Conservation (phyloP, 352 stramenopile genomes). For the Phytophthora gonapodyides region DNA sequence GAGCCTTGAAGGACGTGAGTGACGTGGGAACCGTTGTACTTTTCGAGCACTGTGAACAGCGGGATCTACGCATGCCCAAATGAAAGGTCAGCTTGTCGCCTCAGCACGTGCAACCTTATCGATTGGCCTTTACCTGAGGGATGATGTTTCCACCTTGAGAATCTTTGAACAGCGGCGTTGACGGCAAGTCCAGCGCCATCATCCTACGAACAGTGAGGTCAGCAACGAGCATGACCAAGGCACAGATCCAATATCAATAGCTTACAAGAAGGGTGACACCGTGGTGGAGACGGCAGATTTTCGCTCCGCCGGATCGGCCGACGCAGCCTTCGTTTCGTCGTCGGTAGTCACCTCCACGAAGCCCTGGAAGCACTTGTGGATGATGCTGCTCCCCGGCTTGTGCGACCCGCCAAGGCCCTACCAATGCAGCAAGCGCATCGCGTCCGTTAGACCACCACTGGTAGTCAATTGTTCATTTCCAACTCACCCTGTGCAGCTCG, state of each 20-base stretch:
- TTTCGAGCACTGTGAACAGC: constrained; percentile 96
- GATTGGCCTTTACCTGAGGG: constrained; percentile 67
- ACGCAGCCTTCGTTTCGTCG: constrained; percentile 53
- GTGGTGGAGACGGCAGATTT: constrained; percentile 40
- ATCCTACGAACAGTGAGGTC: constrained; percentile 65
- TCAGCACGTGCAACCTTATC: neutral
- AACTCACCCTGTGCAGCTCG: constrained; percentile 87
- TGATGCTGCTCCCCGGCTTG: constrained; percentile 91
- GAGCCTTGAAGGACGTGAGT: constrained; percentile 83
- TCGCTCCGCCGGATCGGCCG: constrained; percentile 36
- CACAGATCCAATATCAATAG: neutral
- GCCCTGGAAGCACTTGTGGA: constrained; percentile 97
- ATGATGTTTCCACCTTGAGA: constrained; percentile 97
- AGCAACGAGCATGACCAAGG: neutral
- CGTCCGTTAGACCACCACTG: too few species aligned
- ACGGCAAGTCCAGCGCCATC: constrained; percentile 97
- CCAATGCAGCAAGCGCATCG: constrained; percentile 3
- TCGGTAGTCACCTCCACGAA: constrained; percentile 92
- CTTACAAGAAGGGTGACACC: constrained; percentile 76
- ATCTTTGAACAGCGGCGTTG: constrained; percentile 99
- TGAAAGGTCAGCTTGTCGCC: neutral
- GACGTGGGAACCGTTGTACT: constrained; percentile 94
- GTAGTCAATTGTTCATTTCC: too few species aligned
- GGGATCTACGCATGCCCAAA: constrained; percentile 78
- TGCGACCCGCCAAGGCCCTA: constrained; percentile 82